These are phyloP conservation scores for Sporisorium exsertum DNA, from an alignment of 1,284 basidiomycete species.

Conservation along the genomic window DNA sequence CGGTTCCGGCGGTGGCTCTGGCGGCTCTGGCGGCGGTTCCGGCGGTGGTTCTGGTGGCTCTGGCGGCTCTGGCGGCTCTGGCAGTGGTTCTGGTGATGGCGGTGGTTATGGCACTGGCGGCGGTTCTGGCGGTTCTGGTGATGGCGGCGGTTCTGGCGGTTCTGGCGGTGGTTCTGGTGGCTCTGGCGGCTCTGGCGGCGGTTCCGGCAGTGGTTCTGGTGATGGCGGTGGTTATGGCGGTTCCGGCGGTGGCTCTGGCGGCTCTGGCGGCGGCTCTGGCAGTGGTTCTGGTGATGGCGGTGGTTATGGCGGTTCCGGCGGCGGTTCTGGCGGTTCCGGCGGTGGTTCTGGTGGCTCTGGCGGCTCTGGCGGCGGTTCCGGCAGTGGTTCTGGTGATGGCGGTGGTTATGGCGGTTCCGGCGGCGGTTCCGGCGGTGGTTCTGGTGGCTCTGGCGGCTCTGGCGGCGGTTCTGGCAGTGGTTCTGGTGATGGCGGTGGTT, in stretches of 20 bases:
- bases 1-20: background rate
- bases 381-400: constrained; percentile 11
- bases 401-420: no score
- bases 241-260: background rate
- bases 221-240: background rate
- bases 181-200: no score
- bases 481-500: constrained; percentile 1
- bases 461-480: constrained; percentile 19
- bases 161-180: constrained; percentile 15
- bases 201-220: no score
- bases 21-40: constrained; percentile 15
- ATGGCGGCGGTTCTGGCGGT: constrained; percentile 8
- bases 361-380: background rate
- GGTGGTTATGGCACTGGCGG: no score
- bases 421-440: background rate
- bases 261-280: constrained; percentile 7
- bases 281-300: constrained; percentile 1
- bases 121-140: no score
- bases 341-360: background rate
- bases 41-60: no score
- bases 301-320: background rate
- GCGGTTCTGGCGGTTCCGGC: constrained; percentile 8
- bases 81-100: constrained; percentile 8
- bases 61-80: no score
- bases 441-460: constrained; percentile 20